phyloP scores from a whole-genome alignment of 371 early-diverging fungal genomes.

The Lichtheimia hyalospora region DNA sequence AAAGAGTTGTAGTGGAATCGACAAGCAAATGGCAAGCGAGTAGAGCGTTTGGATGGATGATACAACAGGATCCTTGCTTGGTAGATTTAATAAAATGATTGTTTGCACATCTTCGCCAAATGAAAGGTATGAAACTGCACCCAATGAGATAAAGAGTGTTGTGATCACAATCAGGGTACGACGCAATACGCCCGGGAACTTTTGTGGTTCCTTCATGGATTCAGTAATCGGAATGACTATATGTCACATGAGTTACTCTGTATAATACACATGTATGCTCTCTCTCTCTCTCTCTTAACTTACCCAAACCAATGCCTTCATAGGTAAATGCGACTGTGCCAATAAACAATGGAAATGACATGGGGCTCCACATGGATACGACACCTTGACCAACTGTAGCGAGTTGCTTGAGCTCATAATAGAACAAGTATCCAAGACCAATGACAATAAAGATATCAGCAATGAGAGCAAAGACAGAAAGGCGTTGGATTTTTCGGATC shows the following conservation, averaged over 20 bases:
- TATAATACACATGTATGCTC: too few relatives aligned
- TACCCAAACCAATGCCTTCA: conserved; percentile 85
- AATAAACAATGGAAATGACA: conserved; percentile 76
- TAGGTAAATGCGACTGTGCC: conserved; percentile 91
- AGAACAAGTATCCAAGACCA: conserved; percentile 77
- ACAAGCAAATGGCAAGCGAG: conserved; percentile 81
- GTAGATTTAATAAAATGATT: conserved; percentile 78
- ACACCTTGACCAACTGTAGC: conserved; percentile 57
- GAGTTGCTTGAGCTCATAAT: conserved; percentile 64
- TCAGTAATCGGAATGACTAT: conserved; percentile 66
- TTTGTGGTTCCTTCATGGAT: conserved; percentile 80
- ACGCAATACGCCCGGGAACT: conserved; percentile 71
- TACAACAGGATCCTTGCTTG: conserved; percentile 61
- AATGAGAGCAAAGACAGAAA: conserved; percentile 78
- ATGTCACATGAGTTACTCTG: background rate
- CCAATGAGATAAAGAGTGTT: conserved; percentile 69
- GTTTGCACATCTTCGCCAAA: conserved; percentile 81
- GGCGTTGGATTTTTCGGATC: conserved; percentile 81
- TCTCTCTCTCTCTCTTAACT: background rate
- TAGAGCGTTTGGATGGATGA: conserved; percentile 75
- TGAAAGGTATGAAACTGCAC: conserved; percentile 75
- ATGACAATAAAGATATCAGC: conserved; percentile 85
- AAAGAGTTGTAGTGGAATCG: conserved; percentile 83
- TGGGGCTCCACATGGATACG: conserved; percentile 62
- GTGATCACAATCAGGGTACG: conserved; percentile 70